Conservation (phyloP, 2,329 filamentous ascomycete genomes). For the Thermothelomyces thermophilus region DNA sequence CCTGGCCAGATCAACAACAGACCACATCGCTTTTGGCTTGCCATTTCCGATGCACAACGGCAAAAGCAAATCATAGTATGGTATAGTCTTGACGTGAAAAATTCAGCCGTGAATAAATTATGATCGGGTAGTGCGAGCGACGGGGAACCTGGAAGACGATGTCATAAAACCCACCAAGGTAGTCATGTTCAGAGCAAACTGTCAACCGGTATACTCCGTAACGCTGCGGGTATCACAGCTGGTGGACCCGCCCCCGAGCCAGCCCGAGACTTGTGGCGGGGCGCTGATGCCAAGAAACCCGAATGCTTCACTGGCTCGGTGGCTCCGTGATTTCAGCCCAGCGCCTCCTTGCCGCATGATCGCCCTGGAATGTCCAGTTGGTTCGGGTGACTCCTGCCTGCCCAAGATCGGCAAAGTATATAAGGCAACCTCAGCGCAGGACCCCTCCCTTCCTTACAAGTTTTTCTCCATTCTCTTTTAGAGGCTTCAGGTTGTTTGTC, state of each 20-base stretch:
- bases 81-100: too few relatives aligned
- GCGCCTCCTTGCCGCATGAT: not conserved
- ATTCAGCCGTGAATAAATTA: too few relatives aligned
- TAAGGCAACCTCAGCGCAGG: slow-evolving; percentile 1
- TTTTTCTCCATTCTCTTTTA: not conserved
- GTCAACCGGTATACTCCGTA: too few relatives aligned
- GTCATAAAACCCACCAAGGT: too few relatives aligned
- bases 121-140: too few relatives aligned
- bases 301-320: not conserved
- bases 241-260: not conserved
- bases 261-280: not conserved
- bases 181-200: too few relatives aligned
- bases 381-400: slow-evolving; percentile 2
- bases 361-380: not conserved
- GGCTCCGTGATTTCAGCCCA: not conserved
- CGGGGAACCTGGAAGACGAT: too few relatives aligned
- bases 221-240: too few relatives aligned
- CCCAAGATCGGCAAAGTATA: not conserved
- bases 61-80: too few relatives aligned
- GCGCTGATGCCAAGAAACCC: not conserved
- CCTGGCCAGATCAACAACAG: not conserved
- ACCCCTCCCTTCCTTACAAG: not conserved
- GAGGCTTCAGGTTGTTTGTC: not conserved
- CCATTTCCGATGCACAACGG: too few relatives aligned
- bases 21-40: too few relatives aligned